Percentiles rank a stretch among this genome's conserved stretches.
These are phyloP conservation scores for Dentipellis sp. DNA, from an alignment of 768 basidiomycete genomes.

Conservation along the genomic window DNA sequence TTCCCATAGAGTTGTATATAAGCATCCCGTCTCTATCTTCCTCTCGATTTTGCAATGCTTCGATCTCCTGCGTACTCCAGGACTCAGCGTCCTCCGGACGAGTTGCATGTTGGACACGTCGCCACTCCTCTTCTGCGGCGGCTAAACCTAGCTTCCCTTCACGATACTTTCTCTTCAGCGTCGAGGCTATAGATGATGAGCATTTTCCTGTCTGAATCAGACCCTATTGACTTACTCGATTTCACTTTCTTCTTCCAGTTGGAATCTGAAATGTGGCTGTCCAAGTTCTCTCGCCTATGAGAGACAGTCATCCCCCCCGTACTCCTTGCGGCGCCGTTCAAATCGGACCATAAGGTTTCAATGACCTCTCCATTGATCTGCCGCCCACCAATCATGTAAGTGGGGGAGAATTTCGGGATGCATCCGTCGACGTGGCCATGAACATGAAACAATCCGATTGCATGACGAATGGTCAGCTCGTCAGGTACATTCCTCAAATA, in stretches of 20 bases:
- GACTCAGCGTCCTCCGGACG: neutral
- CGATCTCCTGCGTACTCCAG: too few species aligned
- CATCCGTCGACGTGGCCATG: conserved; percentile 2
- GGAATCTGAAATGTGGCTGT: neutral
- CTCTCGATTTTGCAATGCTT: neutral
- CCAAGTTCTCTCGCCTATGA: neutral
- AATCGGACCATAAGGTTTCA: conserved; percentile 2
- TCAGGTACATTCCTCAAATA: neutral
- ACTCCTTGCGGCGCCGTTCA: neutral
- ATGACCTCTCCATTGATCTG: conserved; percentile 4
- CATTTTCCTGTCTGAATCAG: neutral
- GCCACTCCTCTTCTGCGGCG: neutral
- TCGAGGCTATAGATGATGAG: neutral
- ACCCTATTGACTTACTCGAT: neutral
- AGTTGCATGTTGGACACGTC: neutral
- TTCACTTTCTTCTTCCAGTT: conserved; percentile 3
- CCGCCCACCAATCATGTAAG: neutral
- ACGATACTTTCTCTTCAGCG: neutral
- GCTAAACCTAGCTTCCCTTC: neutral
- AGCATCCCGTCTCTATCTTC: neutral
- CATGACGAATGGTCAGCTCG: neutral
- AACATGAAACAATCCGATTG: conserved; percentile 1
- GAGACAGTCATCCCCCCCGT: neutral
- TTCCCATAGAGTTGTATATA: neutral
- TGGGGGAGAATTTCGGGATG: neutral